A percentile compares a stretch with the other conserved stretches of the same genome.
phyloP scores from a whole-genome alignment of 345 rosid genomes.

The Citrus maxima region DNA sequence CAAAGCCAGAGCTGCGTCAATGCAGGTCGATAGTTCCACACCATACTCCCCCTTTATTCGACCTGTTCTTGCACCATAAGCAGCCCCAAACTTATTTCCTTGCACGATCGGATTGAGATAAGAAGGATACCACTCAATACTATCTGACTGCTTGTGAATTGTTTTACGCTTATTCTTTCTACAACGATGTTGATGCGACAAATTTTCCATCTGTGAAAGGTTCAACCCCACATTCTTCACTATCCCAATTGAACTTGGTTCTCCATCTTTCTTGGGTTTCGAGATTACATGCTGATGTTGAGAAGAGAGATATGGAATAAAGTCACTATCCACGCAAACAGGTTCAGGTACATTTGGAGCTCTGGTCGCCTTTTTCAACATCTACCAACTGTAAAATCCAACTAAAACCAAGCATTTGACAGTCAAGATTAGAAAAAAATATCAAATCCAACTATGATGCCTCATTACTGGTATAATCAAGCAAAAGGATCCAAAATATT shows the following conservation, averaged over 20 bases:
- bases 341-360: neutral
- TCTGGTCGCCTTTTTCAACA: neutral
- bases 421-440: neutral
- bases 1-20: conserved; percentile 13
- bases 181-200: neutral
- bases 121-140: neutral
- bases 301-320: neutral
- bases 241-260: conserved; percentile 19
- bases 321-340: neutral
- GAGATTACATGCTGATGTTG: neutral
- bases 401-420: neutral
- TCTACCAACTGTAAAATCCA: neutral
- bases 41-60: conserved; percentile 6
- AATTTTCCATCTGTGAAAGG: conserved; percentile 1
- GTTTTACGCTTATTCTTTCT: conserved; percentile 14
- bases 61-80: conserved; percentile 11
- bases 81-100: neutral
- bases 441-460: neutral
- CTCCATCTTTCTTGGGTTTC: conserved; percentile 14
- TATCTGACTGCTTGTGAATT: conserved; percentile 8
- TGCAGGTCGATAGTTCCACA: neutral
- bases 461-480: neutral
- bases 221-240: conserved; percentile 25
- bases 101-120: neutral
- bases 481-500: neutral